Evolutionary conservation across 179 eudicot species (phyloP).

Genomic region (Beta macrorhiza): DNA sequence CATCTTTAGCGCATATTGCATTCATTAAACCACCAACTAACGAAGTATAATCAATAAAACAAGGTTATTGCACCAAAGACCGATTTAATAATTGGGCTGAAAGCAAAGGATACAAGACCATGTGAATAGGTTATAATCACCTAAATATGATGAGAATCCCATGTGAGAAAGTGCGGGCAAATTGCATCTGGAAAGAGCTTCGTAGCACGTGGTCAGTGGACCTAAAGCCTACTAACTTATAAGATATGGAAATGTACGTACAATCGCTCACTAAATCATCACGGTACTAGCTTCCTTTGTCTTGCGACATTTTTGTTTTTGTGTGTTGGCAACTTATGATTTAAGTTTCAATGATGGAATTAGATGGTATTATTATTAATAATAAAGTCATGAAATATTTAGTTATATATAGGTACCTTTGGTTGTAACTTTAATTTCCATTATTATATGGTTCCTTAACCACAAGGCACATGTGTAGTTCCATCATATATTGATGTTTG

Average conservation of each 20-base stretch:
- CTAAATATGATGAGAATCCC: constrained; percentile 10
- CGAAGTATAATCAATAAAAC: not conserved
- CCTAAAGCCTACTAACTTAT: constrained; percentile 9
- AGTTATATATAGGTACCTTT: not conserved
- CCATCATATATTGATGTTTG: constrained; percentile 16
- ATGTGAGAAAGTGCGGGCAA: constrained; percentile 20
- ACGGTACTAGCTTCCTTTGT: not conserved
- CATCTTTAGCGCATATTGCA: too few relatives aligned
- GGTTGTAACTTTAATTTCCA: not conserved
- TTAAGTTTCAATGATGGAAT: constrained; percentile 5
- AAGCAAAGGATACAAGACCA: constrained; percentile 15
- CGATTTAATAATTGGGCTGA: not conserved
- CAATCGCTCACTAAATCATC: not conserved
- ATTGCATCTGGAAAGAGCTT: constrained; percentile 25
- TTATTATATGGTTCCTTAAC: constrained; percentile 21
- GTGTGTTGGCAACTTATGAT: constrained; percentile 25
- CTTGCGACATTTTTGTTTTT: not conserved
- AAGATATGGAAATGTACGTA: constrained; percentile 11
- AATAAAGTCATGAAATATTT: not conserved
- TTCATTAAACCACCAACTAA: too few relatives aligned
- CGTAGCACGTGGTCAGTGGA: constrained; percentile 27
- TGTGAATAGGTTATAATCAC: constrained; percentile 18
- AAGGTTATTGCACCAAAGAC: not conserved
- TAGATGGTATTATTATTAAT: too few relatives aligned
- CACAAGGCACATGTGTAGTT: constrained; percentile 23